Base-by-base conservation (phyloP, 2,329 filamentous ascomycete genomes). In the Aspergillus ochraceoroseus region DNA sequence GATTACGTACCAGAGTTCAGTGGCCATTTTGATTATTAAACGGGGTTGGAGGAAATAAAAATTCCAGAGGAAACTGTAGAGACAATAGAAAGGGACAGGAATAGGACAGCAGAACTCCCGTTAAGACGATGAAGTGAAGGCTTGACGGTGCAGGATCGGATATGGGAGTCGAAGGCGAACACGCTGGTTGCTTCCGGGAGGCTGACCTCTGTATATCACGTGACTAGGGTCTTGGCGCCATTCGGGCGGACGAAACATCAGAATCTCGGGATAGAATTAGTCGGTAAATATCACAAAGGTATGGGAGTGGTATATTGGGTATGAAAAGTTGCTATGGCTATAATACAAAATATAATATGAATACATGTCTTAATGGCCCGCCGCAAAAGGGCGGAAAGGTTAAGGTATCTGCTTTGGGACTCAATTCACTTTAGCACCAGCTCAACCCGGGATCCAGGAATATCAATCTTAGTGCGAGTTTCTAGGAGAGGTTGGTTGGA, bases 1-100 rank as follows among this genome's bases (percentile, higher is more conserved):
- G 64, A 64, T 64, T 64, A 80, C 83, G 73, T 77, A 92, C 86
- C 86, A 92, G 67, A 83, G 77, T 75, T 89, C 85, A 61, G 83
- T 74, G 67, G 80, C 70, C 85, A 92, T 90, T 63, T 71, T 83
- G 74, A 51, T 40, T 34, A 45, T 46, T 35, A 40, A 44, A 25
- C 47, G 39, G 48, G 48, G 47, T 36, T 36, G 28, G 27, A 44
- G 42, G 38, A 43, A 44, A 42, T 49, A 47, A 35, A n/a, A 44
- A 29, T 12, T 32, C 12, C 32, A 20, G 38, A 33, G 12, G 37
- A 36, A 29, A 36, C 20, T 41, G 55, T 55, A 38, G 39, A 32
- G 30, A 42, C 42, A 31, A 47, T 46, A 36, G 38, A 43, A 34
- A 39, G 35, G 34, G 38, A 46, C 44, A 41, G 20, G 44, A 51